Evolutionary conservation across 768 basidiomycete species (phyloP), one percentile per base, ranked within the genome.

Genomic region (Lactarius sanguifluus): DNA sequence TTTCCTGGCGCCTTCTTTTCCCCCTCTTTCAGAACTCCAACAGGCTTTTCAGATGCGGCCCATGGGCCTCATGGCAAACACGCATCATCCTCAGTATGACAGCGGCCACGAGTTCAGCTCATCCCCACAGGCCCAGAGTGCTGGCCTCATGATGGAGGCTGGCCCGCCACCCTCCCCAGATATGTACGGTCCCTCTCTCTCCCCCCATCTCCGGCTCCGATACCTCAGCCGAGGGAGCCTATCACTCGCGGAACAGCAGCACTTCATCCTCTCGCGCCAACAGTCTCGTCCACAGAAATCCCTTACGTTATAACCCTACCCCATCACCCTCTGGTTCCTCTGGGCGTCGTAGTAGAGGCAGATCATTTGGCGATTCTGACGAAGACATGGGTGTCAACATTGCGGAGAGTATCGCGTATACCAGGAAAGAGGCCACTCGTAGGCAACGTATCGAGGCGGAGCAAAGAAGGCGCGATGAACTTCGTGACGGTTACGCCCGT

Each of bases 201-300:
- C 91, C 91, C 76, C 90, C 89, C 79, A 82, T 91, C 75, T 92
- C 91, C 81, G 91, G 91, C 80, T 92, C 91, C 80, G 91, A 93
- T 79, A 90, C 90, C 76, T 92, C 91, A 74, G 89, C 82, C 72
- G 90, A 92, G 84, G 89, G 89, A 73, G 77, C 70, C 67, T 81
- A 81, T 73, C 81, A 81, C 71, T 90, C 89, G 68, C 80, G 83
- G 76, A 90, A 91, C 80, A 86, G 85, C 73, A 92, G 91, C 69
- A 88, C 91, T 57, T 84, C 89, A 34, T 89, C 90, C 43, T 92
- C 91, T 62, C 82, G 91, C 75, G 88, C 82, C 55, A 84, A 86
- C 76, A 86, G 85, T 74, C 83, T 92, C 64, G 90, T 92, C 63
- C 91, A 92, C 77, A 83, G 91, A 68, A 81, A 83, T 68, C 77